Conservation (phyloP, 2,329 filamentous ascomycete species). For the Pyricularia sp. region DNA sequence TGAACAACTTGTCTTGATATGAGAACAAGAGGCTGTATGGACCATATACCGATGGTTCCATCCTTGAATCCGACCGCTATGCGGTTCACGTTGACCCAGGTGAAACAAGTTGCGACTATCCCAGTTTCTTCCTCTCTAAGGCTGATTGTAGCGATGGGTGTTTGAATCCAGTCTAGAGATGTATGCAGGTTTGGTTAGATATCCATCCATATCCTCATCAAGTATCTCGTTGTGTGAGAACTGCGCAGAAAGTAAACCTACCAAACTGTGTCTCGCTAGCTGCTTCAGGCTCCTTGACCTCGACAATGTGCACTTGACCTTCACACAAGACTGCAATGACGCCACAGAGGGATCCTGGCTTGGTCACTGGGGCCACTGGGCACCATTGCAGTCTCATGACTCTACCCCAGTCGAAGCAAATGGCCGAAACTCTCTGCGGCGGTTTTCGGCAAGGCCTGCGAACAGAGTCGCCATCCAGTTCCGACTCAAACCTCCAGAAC, state of each 20-base stretch:
- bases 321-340: slow-evolving; percentile 42
- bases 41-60: slow-evolving; percentile 48
- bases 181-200: neutral
- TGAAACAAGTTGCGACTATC: slow-evolving; percentile 40
- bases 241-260: neutral
- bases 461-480: slow-evolving; percentile 21
- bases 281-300: slow-evolving; percentile 20
- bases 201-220: slow-evolving; percentile 8
- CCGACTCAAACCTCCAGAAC: slow-evolving; percentile 39
- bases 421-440: slow-evolving; percentile 30
- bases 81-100: slow-evolving; percentile 47
- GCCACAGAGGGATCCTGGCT: slow-evolving; percentile 18
- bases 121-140: slow-evolving; percentile 33
- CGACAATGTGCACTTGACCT: slow-evolving; percentile 39
- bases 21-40: slow-evolving; percentile 36
- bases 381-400: slow-evolving; percentile 44
- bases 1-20: slow-evolving; percentile 45
- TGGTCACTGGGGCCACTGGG: slow-evolving; percentile 26
- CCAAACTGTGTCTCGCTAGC: neutral
- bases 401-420: slow-evolving; percentile 42
- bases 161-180: slow-evolving; percentile 31
- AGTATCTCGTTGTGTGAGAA: neutral
- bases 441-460: slow-evolving; percentile 21
- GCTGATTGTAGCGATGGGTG: slow-evolving; percentile 33
- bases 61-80: slow-evolving; percentile 46